phyloP scores from a whole-genome alignment of 257 asterid species.

The Solanum lycopersicoides region DNA sequence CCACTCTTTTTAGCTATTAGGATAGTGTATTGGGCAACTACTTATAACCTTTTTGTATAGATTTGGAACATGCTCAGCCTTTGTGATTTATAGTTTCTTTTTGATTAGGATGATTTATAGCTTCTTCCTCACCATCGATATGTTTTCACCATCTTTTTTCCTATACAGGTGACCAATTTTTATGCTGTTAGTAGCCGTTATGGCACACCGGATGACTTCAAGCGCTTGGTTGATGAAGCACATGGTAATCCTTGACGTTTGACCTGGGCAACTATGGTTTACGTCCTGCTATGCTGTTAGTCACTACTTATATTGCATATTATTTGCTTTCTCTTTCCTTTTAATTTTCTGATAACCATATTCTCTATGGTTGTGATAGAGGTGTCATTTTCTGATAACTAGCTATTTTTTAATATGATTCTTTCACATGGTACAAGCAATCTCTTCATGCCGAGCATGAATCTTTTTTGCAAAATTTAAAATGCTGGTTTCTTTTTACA shows the following conservation, averaged over 20 bases:
- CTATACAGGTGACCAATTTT: constrained; percentile 71
- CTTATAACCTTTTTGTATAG: background rate
- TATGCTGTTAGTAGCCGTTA: constrained; percentile 97
- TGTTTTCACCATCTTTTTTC: background rate
- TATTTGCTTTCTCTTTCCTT: background rate
- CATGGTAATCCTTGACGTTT: constrained; percentile 44
- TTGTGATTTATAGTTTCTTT: background rate
- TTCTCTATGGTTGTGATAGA: background rate
- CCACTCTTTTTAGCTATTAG: background rate
- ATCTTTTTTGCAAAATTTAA: background rate
- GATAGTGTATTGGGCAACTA: background rate
- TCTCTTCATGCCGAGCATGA: background rate
- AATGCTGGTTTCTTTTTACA: background rate
- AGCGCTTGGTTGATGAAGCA: constrained; percentile 94
- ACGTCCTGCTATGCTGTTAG: background rate
- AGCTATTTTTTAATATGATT: background rate
- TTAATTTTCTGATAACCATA: background rate
- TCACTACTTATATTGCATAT: background rate
- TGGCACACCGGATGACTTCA: constrained; percentile 97
- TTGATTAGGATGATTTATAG: background rate
- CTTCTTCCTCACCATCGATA: background rate
- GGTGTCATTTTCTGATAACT: background rate
- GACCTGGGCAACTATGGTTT: background rate
- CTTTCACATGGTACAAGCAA: background rate
- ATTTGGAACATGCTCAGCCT: background rate